These are phyloP conservation scores for Diversispora epigaea DNA, from an alignment of 192 early-diverging fungal genomes.

Conservation along the genomic window DNA sequence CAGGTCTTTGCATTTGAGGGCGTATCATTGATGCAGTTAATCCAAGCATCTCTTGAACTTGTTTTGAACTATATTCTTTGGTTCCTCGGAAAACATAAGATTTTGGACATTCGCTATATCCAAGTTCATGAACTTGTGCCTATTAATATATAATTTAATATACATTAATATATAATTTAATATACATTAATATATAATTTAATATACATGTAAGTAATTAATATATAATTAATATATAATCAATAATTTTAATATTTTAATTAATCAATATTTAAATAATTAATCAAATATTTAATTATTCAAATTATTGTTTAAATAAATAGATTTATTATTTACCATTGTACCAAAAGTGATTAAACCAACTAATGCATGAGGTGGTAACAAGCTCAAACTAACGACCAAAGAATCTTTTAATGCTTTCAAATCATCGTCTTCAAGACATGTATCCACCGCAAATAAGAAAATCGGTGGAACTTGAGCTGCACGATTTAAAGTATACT, in stretches of 20 bases:
- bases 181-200: no score
- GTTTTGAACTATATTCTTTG: constrained; percentile 93
- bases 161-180: neutral
- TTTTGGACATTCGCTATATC: constrained; percentile 93
- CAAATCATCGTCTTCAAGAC: constrained; percentile 91
- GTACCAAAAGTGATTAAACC: constrained; percentile 97
- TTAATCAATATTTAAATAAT: neutral
- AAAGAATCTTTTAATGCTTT: constrained; percentile 94
- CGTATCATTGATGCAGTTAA: constrained; percentile 53
- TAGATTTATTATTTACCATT: constrained; percentile 66
- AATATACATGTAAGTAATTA: no score
- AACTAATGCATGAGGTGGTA: constrained; percentile 90
- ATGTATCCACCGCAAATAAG: constrained; percentile 96
- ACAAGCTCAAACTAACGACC: constrained; percentile 83
- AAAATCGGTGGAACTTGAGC: constrained; percentile 93
- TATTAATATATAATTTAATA: constrained; percentile 25
- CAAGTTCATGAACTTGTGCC: constrained; percentile 96
- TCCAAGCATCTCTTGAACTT: constrained; percentile 97
- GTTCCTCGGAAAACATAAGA: constrained; percentile 96
- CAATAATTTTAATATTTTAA: no score
- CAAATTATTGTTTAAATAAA: no score
- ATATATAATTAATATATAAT: no score
- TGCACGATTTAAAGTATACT: constrained; percentile 86
- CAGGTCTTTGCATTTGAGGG: constrained; percentile 47
- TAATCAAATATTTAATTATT: no score